These are phyloP conservation scores for Asterochloris erici DNA, from an alignment of 139 green algal genomes.

Conservation along the genomic window DNA sequence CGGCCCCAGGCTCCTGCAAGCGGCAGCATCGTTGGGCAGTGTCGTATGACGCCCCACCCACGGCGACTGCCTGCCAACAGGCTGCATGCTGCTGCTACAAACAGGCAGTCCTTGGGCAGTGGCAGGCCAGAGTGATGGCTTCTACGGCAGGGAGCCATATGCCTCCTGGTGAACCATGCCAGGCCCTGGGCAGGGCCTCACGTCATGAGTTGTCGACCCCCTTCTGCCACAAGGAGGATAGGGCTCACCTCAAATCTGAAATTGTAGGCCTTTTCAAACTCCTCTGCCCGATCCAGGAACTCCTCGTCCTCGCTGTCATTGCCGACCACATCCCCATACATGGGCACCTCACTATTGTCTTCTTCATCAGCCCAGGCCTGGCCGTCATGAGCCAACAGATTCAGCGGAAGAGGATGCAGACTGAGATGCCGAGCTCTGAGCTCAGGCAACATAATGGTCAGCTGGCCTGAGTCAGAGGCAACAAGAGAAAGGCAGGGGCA, in stretches of 20 bases:
- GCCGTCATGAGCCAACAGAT: neutral
- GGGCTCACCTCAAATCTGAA: constrained; percentile 72
- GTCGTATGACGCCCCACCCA: neutral
- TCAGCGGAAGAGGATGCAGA: no score
- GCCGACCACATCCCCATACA: constrained; percentile 42
- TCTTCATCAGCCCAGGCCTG: constrained; percentile 50
- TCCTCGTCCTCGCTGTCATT: constrained; percentile 56
- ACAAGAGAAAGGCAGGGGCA: no score
- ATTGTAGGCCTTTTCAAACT: constrained; percentile 90
- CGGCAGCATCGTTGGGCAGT: neutral
- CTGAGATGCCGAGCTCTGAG: no score
- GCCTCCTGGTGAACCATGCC: no score
- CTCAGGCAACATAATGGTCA: no score
- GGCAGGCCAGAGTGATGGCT: no score
- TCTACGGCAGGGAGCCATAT: no score
- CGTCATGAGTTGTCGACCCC: no score
- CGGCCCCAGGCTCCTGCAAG: constrained; percentile 71
- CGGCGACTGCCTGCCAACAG: neutral
- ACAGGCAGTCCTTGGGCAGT: neutral
- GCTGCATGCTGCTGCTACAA: neutral
- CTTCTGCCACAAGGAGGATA: no score
- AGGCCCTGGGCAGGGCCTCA: no score
- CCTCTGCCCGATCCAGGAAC: constrained; percentile 74
- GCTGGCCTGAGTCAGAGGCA: no score
- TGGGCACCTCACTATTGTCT: constrained; percentile 32